Conservation (phyloP, 768 basidiomycete species). For the Termitomyces bulborhizus region DNA sequence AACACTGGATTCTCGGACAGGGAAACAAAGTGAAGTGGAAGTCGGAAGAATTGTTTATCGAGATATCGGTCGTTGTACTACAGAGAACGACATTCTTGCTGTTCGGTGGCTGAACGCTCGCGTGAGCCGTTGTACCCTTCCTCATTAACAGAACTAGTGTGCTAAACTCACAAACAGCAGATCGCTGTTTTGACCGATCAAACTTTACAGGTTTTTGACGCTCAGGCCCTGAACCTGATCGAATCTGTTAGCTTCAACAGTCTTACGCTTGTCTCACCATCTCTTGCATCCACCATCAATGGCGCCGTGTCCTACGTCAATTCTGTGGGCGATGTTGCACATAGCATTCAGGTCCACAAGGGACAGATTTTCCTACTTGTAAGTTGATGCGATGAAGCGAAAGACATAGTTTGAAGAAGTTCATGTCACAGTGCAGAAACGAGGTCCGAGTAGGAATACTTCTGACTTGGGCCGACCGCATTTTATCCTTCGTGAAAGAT, state of each 20-base stretch:
- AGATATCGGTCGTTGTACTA: conserved; percentile 52
- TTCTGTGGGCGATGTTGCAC: conserved; percentile 48
- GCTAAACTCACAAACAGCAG: conserved; percentile 45
- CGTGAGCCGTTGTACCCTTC: conserved; percentile 50
- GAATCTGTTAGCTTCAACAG: conserved; percentile 60
- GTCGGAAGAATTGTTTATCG: conserved; percentile 62
- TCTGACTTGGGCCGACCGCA: conserved; percentile 92
- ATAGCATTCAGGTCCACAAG: conserved; percentile 78
- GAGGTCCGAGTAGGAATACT: conserved; percentile 78
- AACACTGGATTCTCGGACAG: conserved; percentile 46
- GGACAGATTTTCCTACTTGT: conserved; percentile 90
- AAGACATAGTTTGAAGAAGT: conserved; percentile 1
- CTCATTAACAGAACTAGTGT: not conserved
- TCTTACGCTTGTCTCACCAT: conserved; percentile 48
- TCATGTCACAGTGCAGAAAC: conserved; percentile 44
- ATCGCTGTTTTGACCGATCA: conserved; percentile 51
- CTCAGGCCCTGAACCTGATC: conserved; percentile 46
- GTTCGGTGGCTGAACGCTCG: conserved; percentile 85
- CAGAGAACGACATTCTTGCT: conserved; percentile 58
- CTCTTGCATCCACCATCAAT: conserved; percentile 38
- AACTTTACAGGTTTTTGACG: conserved; percentile 66
- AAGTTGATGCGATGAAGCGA: conserved; percentile 22
- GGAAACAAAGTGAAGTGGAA: conserved; percentile 54
- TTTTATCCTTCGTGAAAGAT: conserved; percentile 73
- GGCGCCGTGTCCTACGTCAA: conserved; percentile 43